Evolutionary conservation across 768 basidiomycete genomes (phyloP).

Genomic region (Macrolepiota fuliginosa): DNA sequence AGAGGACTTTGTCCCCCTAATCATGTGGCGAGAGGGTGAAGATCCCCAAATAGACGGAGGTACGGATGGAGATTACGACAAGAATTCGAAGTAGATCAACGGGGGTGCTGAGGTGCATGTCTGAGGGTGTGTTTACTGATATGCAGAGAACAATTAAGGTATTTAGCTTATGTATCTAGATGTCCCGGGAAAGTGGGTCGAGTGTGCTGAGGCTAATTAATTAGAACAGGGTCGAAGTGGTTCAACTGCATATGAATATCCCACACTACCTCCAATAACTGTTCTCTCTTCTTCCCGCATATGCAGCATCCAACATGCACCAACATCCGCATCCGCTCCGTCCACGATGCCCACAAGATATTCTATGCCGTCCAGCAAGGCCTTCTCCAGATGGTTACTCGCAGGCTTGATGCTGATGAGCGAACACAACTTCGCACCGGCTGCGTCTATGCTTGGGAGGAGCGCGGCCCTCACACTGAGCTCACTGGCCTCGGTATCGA

Average conservation of each 20-base stretch:
- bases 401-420: conserved; percentile 77
- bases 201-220: conserved; percentile 21
- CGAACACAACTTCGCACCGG: conserved; percentile 54
- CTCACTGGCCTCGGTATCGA: conserved; percentile 81
- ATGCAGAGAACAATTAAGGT: conserved; percentile 2
- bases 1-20: not conserved
- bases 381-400: conserved; percentile 67
- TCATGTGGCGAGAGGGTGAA: not conserved
- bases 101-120: not conserved
- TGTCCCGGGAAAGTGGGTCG: conserved; percentile 10
- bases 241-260: conserved; percentile 7
- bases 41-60: not conserved
- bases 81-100: not conserved
- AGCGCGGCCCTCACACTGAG: conserved; percentile 69
- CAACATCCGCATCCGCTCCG: conserved; percentile 73
- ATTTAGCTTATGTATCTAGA: not conserved
- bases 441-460: conserved; percentile 71
- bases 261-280: conserved; percentile 12
- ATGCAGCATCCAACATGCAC: conserved; percentile 76
- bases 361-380: conserved; percentile 70
- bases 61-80: not conserved
- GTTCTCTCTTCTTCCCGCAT: conserved; percentile 18
- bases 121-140: not conserved
- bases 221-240: conserved; percentile 17
- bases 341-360: conserved; percentile 77